Percentiles rank a stretch among this genome's conserved stretches.
These are phyloP conservation scores for Gynostemma pentaphyllum DNA, from an alignment of 306 rosid species.

Conservation along the genomic window DNA sequence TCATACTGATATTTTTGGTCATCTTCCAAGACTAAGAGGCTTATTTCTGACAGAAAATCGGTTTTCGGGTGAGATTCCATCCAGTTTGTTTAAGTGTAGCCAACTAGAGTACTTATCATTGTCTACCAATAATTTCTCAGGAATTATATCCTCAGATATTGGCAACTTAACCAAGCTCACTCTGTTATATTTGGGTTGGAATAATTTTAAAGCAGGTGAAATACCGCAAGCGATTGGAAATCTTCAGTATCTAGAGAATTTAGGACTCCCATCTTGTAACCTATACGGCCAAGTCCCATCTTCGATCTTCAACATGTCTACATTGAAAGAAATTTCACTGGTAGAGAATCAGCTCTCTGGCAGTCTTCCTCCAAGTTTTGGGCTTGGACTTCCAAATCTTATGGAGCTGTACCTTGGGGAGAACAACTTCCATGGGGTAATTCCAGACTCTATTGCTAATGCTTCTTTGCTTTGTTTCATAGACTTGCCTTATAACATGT, in stretches of 20 bases:
- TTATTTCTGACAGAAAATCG: neutral
- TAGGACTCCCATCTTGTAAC: neutral
- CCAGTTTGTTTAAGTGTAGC: conserved; percentile 2
- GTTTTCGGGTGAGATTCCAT: conserved; percentile 12
- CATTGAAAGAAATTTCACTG: neutral
- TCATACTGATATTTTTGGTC: no score
- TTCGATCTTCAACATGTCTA: conserved; percentile 17
- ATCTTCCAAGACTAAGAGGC: neutral
- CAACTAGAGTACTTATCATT: neutral
- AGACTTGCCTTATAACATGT: neutral
- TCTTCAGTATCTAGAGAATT: conserved; percentile 2
- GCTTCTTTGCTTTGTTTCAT: neutral
- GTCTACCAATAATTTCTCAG: neutral
- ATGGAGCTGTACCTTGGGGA: neutral
- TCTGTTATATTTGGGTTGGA: neutral
- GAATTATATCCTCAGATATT: conserved; percentile 5
- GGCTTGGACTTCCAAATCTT: conserved; percentile 13
- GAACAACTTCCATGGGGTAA: neutral
- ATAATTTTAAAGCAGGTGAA: conserved; percentile 2
- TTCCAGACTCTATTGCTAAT: conserved; percentile 14
- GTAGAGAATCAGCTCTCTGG: conserved; percentile 9
- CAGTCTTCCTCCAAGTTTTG: conserved; percentile 9
- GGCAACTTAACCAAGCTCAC: conserved; percentile 1
- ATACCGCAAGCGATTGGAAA: conserved; percentile 13
- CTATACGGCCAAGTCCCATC: conserved; percentile 14